Conservation (phyloP, 2,329 filamentous ascomycete genomes). For the Neofusicoccum cordaticola region DNA sequence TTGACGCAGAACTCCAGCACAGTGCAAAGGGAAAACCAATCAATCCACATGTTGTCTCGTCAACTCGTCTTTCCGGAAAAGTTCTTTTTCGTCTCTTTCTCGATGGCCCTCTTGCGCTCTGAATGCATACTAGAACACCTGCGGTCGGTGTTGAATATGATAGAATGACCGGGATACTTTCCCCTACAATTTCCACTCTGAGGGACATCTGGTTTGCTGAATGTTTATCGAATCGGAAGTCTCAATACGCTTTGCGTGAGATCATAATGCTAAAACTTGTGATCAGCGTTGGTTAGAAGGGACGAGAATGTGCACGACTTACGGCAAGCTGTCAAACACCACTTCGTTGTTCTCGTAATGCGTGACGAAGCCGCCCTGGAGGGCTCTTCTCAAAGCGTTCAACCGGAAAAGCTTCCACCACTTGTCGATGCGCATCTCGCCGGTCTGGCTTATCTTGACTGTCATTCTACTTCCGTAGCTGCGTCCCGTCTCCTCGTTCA, state of each 20-base stretch:
- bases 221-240: not conserved
- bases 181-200: too few species aligned
- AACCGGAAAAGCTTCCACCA: conserved; percentile 72
- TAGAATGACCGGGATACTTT: not conserved
- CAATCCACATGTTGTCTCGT: not conserved
- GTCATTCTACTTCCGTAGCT: conserved; percentile 62
- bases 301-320: not conserved
- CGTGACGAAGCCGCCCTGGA: conserved; percentile 46
- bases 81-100: not conserved
- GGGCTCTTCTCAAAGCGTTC: conserved; percentile 58
- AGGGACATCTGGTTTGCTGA: too few species aligned
- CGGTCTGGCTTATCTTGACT: conserved; percentile 58
- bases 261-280: not conserved
- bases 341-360: conserved; percentile 38
- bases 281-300: not conserved
- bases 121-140: not conserved
- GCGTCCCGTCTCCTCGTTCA: conserved; percentile 59
- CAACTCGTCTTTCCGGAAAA: not conserved
- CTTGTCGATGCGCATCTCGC: conserved; percentile 63
- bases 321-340: conserved; percentile 16
- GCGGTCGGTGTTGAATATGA: not conserved
- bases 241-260: not conserved
- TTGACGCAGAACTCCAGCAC: not conserved
- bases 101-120: not conserved
- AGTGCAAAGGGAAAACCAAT: not conserved